A percentile compares a stretch with the other conserved stretches of the same genome.
Conservation (phyloP, 169 alveolate species). For the Miamiensis avidus region DNA sequence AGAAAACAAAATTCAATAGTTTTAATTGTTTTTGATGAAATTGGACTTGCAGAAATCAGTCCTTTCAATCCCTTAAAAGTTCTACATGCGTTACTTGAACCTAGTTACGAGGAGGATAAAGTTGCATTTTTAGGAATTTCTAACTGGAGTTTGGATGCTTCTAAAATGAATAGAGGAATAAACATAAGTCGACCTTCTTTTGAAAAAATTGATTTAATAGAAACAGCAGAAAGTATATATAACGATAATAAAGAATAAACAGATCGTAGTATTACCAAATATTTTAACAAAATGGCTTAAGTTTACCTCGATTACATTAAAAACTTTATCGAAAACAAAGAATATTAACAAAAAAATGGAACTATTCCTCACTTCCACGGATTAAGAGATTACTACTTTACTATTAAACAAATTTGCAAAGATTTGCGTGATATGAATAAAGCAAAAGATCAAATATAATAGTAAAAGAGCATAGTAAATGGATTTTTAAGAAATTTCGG, state of each 20-base stretch:
- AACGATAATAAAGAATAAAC: too few relatives aligned
- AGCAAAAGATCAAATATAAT: too few relatives aligned
- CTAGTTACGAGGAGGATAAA: neutral
- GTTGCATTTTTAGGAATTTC: conserved; percentile 65
- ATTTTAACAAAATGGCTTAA: neutral
- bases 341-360: too few relatives aligned
- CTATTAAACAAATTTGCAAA: neutral
- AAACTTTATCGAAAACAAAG: neutral
- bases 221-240: neutral
- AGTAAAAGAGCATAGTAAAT: too few relatives aligned
- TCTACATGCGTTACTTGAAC: conserved; percentile 64
- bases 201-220: neutral
- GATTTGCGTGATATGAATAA: neutral
- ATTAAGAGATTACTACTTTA: neutral
- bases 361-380: neutral
- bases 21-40: too few relatives aligned
- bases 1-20: conserved; percentile 17
- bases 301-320: neutral
- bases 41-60: conserved; percentile 74
- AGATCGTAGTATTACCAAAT: too few relatives aligned
- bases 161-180: conserved; percentile 68
- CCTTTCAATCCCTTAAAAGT: conserved; percentile 68
- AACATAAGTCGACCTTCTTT: neutral
- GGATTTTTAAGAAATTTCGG: neutral
- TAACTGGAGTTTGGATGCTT: conserved; percentile 73